phyloP scores from a whole-genome alignment of 2,329 filamentous ascomycete genomes.

The Fusarium chaquense region DNA sequence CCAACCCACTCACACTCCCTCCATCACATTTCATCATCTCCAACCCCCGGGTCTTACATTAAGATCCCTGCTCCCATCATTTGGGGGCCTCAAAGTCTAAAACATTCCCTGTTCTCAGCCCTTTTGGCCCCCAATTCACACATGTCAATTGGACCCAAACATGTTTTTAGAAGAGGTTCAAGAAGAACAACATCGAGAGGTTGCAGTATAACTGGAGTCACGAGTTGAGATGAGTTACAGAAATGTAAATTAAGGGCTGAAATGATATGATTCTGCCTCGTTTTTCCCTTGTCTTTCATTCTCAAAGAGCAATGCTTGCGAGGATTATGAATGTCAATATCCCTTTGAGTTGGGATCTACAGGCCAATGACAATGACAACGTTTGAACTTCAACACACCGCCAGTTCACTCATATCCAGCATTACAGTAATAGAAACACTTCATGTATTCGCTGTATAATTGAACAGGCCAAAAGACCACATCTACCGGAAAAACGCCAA shows the following conservation, averaged over 20 bases:
- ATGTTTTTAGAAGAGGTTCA: background rate
- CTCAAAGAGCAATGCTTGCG: background rate
- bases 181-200: background rate
- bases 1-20: background rate
- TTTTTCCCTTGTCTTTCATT: background rate
- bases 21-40: background rate
- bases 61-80: slow-evolving; percentile 15
- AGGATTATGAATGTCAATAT: background rate
- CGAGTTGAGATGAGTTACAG: background rate
- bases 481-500: slow-evolving; percentile 17
- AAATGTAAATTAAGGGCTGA: background rate
- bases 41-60: background rate
- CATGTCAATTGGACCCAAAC: background rate
- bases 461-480: background rate
- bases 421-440: background rate
- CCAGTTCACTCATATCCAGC: background rate
- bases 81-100: slow-evolving; percentile 28
- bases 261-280: background rate
- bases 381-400: background rate
- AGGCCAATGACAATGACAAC: background rate
- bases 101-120: background rate
- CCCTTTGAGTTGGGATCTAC: background rate
- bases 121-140: background rate
- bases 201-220: background rate
- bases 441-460: slow-evolving; percentile 14